These are phyloP conservation scores for Penicillium sp. DNA, from an alignment of 2,329 filamentous ascomycete genomes.

Conservation along the genomic window DNA sequence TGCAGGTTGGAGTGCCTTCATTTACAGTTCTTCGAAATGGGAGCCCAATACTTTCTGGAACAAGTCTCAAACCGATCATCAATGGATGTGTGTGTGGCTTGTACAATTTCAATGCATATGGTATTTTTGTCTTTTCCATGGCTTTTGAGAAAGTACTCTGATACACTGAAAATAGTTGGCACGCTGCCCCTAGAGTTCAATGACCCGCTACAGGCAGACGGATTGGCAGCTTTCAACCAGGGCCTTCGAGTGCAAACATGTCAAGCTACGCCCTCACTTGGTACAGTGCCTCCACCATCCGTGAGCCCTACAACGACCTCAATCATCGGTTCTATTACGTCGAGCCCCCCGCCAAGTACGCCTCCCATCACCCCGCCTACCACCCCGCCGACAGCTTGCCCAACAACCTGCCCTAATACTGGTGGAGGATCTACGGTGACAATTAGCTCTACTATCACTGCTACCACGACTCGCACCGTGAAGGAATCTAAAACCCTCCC, in stretches of 20 bases:
- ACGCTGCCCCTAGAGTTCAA: constrained; percentile 24
- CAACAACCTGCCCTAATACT: constrained; percentile 1
- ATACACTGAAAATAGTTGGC: constrained; percentile 21
- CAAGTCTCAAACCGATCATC: constrained; percentile 24
- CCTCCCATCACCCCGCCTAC: neutral
- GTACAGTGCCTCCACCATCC: constrained; percentile 16
- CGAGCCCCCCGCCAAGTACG: neutral
- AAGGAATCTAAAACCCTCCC: constrained; percentile 2
- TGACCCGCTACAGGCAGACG: constrained; percentile 26
- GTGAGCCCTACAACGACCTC: neutral
- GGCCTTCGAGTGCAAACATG: constrained; percentile 28
- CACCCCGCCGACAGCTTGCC: constrained; percentile 1
- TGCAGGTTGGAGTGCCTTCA: constrained; percentile 50
- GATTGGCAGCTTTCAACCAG: constrained; percentile 24
- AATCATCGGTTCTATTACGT: neutral
- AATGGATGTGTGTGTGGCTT: constrained; percentile 24
- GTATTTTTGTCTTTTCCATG: neutral
- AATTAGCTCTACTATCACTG: constrained; percentile 5
- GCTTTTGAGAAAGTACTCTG: neutral
- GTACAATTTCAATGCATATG: constrained; percentile 52
- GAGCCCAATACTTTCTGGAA: constrained; percentile 32
- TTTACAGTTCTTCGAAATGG: constrained; percentile 49
- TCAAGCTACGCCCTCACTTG: constrained; percentile 27
- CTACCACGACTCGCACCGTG: constrained; percentile 4
- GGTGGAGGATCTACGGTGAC: constrained; percentile 5